Conservation (phyloP, 2,329 filamentous ascomycete species). For the Aureobasidium sp. region DNA sequence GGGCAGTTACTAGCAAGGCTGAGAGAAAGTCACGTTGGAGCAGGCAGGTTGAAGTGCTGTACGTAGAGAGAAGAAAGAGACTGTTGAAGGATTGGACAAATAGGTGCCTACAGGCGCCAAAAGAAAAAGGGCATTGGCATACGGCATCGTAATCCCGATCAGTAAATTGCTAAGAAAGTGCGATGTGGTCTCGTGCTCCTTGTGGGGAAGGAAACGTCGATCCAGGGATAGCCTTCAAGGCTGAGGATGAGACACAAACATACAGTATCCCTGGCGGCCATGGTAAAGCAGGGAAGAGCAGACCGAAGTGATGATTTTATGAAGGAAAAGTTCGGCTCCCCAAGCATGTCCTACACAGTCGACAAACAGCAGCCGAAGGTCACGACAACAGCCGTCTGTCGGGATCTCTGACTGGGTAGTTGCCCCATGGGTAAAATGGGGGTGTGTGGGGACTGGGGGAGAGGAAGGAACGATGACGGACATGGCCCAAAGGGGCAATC, state of each 20-base stretch:
- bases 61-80: neutral
- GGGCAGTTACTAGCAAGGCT: neutral
- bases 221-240: neutral
- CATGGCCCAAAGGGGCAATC: neutral
- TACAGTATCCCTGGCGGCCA: neutral
- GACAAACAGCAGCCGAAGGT: neutral
- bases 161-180: neutral
- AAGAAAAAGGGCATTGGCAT: constrained; percentile 5
- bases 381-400: neutral
- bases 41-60: neutral
- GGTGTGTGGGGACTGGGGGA: neutral
- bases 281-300: neutral
- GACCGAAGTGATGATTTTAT: neutral
- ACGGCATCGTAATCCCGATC: neutral
- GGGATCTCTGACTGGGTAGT: neutral
- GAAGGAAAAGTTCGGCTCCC: neutral
- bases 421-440: neutral
- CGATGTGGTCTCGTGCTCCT: constrained; percentile 6
- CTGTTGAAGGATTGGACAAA: neutral
- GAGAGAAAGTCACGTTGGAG: neutral
- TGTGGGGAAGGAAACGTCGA: neutral
- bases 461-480: neutral
- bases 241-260: neutral
- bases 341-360: neutral
- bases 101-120: neutral